Evolutionary conservation across 495 filamentous ascomycete genomes (phyloP).

Genomic region (Penicillium tannophilum): DNA sequence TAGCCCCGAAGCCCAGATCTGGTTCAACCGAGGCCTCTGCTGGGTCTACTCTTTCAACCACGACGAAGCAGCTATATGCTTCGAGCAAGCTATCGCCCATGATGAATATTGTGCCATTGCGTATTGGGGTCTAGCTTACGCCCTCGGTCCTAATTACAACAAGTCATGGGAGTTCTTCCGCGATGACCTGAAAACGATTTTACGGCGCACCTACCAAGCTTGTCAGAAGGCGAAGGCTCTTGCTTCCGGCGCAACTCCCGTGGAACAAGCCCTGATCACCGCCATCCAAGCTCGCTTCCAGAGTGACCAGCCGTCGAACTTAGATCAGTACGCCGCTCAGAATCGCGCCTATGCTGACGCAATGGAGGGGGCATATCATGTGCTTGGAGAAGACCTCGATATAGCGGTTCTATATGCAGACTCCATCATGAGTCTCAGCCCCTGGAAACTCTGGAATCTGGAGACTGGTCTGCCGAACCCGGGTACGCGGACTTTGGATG

Average conservation of each 20-base stretch:
- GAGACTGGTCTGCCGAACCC: conserved; percentile 56
- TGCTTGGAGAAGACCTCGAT: conserved; percentile 58
- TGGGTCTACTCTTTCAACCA: conserved; percentile 45
- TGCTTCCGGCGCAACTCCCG: conserved; percentile 27
- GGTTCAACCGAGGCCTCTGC: conserved; percentile 40
- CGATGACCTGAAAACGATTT: conserved; percentile 43
- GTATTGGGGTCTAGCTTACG: conserved; percentile 67
- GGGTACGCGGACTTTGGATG: conserved; percentile 59
- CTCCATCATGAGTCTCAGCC: conserved; percentile 64
- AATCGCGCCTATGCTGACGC: conserved; percentile 59
- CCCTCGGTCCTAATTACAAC: conserved; percentile 71
- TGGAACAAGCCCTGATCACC: conserved; percentile 58
- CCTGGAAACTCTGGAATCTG: conserved; percentile 66
- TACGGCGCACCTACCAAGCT: conserved; percentile 46
- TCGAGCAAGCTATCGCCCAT: conserved; percentile 54
- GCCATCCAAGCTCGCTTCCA: conserved; percentile 60
- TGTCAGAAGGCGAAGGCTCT: conserved; percentile 40
- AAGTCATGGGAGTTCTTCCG: conserved; percentile 68
- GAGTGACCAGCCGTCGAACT: conserved; percentile 27
- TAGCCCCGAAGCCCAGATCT: conserved; percentile 32
- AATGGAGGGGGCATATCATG: conserved; percentile 56
- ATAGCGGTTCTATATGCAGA: conserved; percentile 62
- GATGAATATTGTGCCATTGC: conserved; percentile 62
- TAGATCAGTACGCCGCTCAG: conserved; percentile 46
- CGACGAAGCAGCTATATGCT: conserved; percentile 50